Evolutionary conservation across 805 yeast species (phyloP).

Genomic region (Candida tammaniensis): DNA sequence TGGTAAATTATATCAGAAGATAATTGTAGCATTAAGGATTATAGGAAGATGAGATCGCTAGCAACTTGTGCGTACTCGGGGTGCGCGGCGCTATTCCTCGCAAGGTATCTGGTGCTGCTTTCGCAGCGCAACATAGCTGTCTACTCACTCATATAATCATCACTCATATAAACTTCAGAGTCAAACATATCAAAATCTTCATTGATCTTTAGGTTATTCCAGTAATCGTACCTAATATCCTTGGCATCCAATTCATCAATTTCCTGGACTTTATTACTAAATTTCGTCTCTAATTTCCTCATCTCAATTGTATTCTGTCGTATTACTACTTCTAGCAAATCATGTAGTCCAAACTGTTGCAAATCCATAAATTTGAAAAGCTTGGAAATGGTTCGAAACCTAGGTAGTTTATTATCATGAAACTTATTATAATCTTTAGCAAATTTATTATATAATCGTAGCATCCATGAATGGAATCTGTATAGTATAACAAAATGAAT

Average conservation of each 20-base stretch:
- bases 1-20: constrained; percentile 6
- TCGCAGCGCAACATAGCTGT: not conserved
- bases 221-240: constrained; percentile 32
- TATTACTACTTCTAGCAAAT: constrained; percentile 23
- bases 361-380: constrained; percentile 21
- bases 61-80: not conserved
- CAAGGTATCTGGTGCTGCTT: no score
- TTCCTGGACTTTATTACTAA: constrained; percentile 1
- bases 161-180: constrained; percentile 8
- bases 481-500: constrained; percentile 22
- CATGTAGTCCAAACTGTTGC: constrained; percentile 17
- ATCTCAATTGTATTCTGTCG: constrained; percentile 27
- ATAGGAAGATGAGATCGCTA: no score
- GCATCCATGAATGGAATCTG: constrained; percentile 34
- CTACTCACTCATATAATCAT: constrained; percentile 3
- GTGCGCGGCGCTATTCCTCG: not conserved
- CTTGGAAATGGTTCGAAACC: constrained; percentile 21
- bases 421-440: constrained; percentile 24
- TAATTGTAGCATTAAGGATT: constrained; percentile 5
- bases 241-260: constrained; percentile 9
- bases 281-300: constrained; percentile 10
- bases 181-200: constrained; percentile 12
- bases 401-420: constrained; percentile 14
- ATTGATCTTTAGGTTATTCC: constrained; percentile 32
- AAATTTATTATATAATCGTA: constrained; percentile 35